phyloP scores from a whole-genome alignment of 768 basidiomycete genomes.

The Boletus pseudo-olivaceus region DNA sequence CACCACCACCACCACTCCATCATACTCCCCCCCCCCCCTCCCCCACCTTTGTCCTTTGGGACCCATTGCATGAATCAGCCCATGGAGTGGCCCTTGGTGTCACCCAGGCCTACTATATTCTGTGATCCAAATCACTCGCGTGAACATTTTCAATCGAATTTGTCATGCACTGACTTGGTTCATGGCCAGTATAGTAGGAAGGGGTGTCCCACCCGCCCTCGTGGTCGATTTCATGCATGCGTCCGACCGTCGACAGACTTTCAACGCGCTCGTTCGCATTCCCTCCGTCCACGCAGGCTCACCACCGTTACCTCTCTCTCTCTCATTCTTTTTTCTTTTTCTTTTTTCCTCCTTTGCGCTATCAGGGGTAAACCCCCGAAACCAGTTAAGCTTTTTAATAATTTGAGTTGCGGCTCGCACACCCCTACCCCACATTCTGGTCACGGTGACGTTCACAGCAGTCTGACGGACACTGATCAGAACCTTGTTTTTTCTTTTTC shows the following conservation, averaged over 20 bases:
- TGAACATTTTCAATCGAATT: conserved; percentile 34
- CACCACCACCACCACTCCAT: background rate
- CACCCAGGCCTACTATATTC: conserved; percentile 32
- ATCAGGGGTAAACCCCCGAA: background rate
- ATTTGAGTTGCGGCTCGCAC: conserved; percentile 20
- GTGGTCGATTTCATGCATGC: conserved; percentile 6
- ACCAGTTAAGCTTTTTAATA: conserved; percentile 26
- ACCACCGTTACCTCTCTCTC: background rate
- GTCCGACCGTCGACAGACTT: background rate
- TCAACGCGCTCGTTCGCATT: background rate
- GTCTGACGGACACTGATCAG: background rate
- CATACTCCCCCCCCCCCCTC: no score
- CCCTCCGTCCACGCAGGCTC: background rate
- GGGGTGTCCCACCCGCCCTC: conserved; percentile 36
- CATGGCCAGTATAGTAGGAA: conserved; percentile 56
- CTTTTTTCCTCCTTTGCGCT: background rate
- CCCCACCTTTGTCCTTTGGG: conserved; percentile 1
- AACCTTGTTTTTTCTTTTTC: background rate
- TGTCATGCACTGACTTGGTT: conserved; percentile 42
- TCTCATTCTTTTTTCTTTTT: no score
- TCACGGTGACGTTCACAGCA: conserved; percentile 2
- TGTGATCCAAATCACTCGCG: conserved; percentile 37
- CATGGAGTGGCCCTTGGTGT: conserved; percentile 25
- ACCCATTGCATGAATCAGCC: conserved; percentile 8
- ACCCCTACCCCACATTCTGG: conserved; percentile 17